Evolutionary conservation across 2,329 filamentous ascomycete species (phyloP), one percentile per base, ranked within the genome.

Genomic region (Colletotrichum spaethianum): DNA sequence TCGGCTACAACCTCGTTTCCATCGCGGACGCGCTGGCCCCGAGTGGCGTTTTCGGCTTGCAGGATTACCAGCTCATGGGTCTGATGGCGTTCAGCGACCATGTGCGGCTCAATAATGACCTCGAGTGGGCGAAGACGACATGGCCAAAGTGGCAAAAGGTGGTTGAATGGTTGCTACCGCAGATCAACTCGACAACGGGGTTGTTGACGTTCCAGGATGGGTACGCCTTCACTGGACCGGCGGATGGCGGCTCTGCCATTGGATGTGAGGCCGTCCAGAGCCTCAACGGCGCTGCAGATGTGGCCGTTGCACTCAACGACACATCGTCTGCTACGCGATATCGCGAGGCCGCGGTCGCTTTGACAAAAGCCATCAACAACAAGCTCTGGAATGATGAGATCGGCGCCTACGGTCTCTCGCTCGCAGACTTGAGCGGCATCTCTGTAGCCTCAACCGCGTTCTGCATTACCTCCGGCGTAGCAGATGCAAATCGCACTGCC

Each of bases 261-360:
- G 72, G 63, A 3, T 76, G 75, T 38, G 48, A 67, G 28, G 61
- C 71, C 2, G 75, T 74, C 3, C 65, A 76, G 36, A 53, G 61
- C 1, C 61, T 76, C 11, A 55, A 56, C 14, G 55, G 57, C 6
- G 62, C 74, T 12, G 66, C 71, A 2, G 62, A 76, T 11, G 59
- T 76, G 1, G 75, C 75, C 2, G 7, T 28, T 4, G 62, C 67
- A 1, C 26, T 76, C 1, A 63, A 52, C 5, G 70, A 87, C 79
- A 74, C 62, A 16, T 73, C 60, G 20, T 75, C 77, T 3, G 72
- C 66, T 4, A 71, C 33, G 14, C 55, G 36, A 8, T 69, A 69
- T 16, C 74, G 68, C 4, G 50, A 56, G 0, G 75, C 76, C 1
- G 75, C 76, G n/a, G 61, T 44, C 55, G 76, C 74, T 1, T 18